phyloP scores from a whole-genome alignment of 305 asterid genomes.

The Andrographis paniculata region DNA sequence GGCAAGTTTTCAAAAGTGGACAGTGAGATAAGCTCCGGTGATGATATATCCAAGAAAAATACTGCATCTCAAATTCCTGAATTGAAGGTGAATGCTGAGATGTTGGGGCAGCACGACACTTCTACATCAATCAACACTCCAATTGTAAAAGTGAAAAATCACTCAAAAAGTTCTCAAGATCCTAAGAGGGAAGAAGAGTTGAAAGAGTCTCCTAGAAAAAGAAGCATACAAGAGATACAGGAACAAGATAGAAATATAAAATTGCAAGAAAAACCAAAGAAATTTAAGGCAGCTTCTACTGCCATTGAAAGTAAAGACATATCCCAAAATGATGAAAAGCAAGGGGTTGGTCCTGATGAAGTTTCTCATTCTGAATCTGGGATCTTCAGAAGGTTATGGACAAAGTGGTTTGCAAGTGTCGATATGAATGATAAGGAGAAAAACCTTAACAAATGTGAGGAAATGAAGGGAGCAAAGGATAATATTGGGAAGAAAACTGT shows the following conservation, averaged over 20 bases:
- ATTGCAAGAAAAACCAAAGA: constrained; percentile 20
- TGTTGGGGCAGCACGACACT: constrained; percentile 21
- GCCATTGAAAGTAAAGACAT: constrained; percentile 22
- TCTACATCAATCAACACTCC: constrained; percentile 16
- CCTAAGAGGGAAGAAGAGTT: constrained; percentile 20
- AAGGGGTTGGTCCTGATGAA: constrained; percentile 15
- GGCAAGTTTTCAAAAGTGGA: constrained; percentile 14
- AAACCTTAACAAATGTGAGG: constrained; percentile 2
- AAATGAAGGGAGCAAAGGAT: constrained; percentile 18
- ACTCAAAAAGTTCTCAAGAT: constrained; percentile 18
- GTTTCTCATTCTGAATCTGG: constrained; percentile 35
- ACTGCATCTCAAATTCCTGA: constrained; percentile 16
- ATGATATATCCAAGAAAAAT: constrained; percentile 24
- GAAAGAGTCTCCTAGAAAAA: constrained; percentile 16
- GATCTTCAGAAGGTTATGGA: constrained; percentile 39
- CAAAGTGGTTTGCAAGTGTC: constrained; percentile 42
- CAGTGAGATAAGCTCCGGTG: constrained; percentile 23
- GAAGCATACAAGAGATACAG: constrained; percentile 18
- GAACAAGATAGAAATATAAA: constrained; percentile 21
- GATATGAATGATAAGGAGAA: constrained; percentile 20
- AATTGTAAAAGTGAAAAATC: constrained; percentile 19
- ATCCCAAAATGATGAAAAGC: constrained; percentile 25
- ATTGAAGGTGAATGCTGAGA: constrained; percentile 25
- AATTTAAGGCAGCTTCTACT: constrained; percentile 24
- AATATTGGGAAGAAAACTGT: constrained; percentile 20